phyloP scores from a whole-genome alignment of 2,329 filamentous ascomycete genomes.

The Penicillium sp. region DNA sequence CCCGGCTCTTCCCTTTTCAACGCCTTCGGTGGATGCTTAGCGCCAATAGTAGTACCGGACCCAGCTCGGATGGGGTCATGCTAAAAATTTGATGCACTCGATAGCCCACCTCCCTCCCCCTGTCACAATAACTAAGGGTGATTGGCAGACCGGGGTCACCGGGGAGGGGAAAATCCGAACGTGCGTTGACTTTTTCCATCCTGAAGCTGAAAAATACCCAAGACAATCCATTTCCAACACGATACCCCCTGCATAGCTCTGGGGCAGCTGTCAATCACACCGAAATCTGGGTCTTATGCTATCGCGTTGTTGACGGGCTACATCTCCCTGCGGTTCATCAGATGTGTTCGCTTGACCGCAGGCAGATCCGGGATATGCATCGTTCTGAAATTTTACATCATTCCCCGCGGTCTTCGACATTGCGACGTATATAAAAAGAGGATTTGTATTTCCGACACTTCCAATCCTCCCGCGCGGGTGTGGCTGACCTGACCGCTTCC shows the following conservation, averaged over 20 bases:
- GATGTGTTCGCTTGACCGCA: conserved; percentile 13
- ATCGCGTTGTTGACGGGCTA: conserved; percentile 9
- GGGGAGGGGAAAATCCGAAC: conserved; percentile 1
- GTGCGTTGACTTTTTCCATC: not conserved
- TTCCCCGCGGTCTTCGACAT: not conserved
- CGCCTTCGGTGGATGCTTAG: conserved; percentile 11
- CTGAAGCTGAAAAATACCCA: not conserved
- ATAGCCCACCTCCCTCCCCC: not conserved
- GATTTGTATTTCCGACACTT: conserved; percentile 11
- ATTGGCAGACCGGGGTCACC: conserved; percentile 8
- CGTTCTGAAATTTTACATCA: not conserved
- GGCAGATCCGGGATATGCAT: conserved; percentile 22
- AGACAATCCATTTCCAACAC: not conserved
- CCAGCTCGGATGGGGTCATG: not conserved
- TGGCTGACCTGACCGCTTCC: conserved; percentile 17
- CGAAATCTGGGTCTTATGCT: not conserved
- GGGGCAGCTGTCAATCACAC: not conserved
- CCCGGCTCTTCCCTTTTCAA: conserved; percentile 26
- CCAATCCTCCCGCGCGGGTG: conserved; percentile 5
- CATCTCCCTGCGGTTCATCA: conserved; percentile 18
- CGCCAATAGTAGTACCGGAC: conserved; percentile 11
- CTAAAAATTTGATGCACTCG: not conserved
- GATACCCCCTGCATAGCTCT: not conserved
- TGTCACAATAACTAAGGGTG: conserved; percentile 4
- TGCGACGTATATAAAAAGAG: conserved; percentile 5